Evolutionary conservation across 129 eudicot genomes (phyloP), one percentile per base, ranked within the genome.

Genomic region (Chrysanthemum seticuspe): DNA sequence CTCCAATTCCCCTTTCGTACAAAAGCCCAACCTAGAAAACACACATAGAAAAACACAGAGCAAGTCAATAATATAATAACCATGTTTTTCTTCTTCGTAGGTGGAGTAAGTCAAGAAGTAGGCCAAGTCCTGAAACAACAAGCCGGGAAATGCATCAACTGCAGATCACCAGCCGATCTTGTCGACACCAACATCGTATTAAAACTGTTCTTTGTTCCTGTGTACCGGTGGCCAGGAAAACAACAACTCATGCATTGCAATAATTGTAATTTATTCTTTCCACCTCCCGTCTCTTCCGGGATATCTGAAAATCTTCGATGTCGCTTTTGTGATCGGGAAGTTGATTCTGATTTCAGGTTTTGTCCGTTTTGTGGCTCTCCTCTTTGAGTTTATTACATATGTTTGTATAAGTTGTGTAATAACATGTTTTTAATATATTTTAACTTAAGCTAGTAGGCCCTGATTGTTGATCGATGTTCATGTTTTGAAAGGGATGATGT

Each of bases 31-130:
- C 13, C 44, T 23, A 49, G 21, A 21, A 2, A 25, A 21, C n/a
- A 50, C 36, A 52, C 18, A 23, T 21, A 29, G 5, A 4, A 50
- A 2, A 45, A 19, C n/a, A 49, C 21, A 51, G 13, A 23, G 9
- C 45, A 36, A 36, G 45, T 36, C 45, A 6, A 1, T 6, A 7
- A 40, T 21, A n/a, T n/a, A n/a, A n/a, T 16, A 61, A 63, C 59
- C 14, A 93, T 89, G 98, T 87, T 93, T 67, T 93, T 92, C 92
- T 92, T 93, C 85, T 93, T 93, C 63, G 84, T 76, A 0, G 95
- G 95, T 59, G 96, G 98, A 13, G 13, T 93, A 1, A 79, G 83
- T 73, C 95, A 87, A 76, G 95, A 89, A 34, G 96, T 82, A 5
- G 65, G 92, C 14, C 90, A 82, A 71, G 90, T 93, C n/a, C 62